Evolutionary conservation across 306 rosid species (phyloP).

Genomic region (Bauhinia variegata): DNA sequence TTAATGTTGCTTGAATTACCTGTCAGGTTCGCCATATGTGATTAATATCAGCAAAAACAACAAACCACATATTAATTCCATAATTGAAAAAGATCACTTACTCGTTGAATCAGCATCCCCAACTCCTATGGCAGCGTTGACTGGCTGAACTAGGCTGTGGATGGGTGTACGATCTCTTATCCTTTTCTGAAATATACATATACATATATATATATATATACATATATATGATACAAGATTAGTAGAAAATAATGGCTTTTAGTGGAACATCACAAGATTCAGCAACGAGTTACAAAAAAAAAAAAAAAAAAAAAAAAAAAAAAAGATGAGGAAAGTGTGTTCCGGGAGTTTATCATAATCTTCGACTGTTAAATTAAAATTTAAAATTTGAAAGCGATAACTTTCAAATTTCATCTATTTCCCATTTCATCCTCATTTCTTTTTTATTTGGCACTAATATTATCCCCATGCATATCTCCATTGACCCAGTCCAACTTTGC

Average conservation of each 20-base stretch:
- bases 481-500: conserved; percentile 15
- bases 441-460: conserved; percentile 18
- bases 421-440: not conserved
- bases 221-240: conserved; percentile 37
- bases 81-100: conserved; percentile 39
- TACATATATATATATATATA: too few species aligned
- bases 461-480: not conserved
- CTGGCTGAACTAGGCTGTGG: conserved; percentile 50
- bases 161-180: conserved; percentile 39
- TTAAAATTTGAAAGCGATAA: not conserved
- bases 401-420: not conserved
- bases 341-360: conserved; percentile 1
- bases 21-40: conserved; percentile 38
- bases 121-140: conserved; percentile 43
- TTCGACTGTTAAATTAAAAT: conserved; percentile 13
- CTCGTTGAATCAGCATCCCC: conserved; percentile 55
- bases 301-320: too few species aligned
- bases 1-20: conserved; percentile 52
- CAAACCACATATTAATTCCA: conserved; percentile 15
- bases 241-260: conserved; percentile 24
- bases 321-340: conserved; percentile 10
- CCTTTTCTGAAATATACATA: conserved; percentile 63
- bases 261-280: conserved; percentile 19
- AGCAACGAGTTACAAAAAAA: conserved; percentile 10
- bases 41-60: conserved; percentile 15